These are phyloP conservation scores for Litsea cubeba DNA, from an alignment of 164 flowering plant genomes.

Conservation along the genomic window DNA sequence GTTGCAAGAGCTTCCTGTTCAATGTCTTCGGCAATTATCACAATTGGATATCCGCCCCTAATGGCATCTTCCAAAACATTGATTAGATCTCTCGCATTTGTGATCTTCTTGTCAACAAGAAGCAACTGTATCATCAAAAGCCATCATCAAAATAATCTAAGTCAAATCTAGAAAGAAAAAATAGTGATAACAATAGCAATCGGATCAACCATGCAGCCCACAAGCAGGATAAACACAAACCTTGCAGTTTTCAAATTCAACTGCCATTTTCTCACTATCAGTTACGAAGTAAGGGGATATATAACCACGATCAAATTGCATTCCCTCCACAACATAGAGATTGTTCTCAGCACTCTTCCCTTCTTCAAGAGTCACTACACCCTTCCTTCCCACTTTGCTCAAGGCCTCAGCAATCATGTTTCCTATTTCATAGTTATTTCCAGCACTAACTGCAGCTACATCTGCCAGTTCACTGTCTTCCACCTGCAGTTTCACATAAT, in stretches of 20 bases:
- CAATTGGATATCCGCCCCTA: conserved; percentile 70
- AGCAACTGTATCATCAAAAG: conserved; percentile 54
- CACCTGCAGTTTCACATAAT: conserved; percentile 40
- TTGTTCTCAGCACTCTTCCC: conserved; percentile 93
- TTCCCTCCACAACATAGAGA: conserved; percentile 92
- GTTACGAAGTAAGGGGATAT: conserved; percentile 96
- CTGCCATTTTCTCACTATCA: conserved; percentile 90
- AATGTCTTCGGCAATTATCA: conserved; percentile 92
- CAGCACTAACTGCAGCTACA: conserved; percentile 99
- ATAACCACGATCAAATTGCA: conserved; percentile 98
- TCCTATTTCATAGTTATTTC: conserved; percentile 90
- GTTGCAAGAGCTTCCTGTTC: conserved; percentile 99
- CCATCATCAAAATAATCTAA: not conserved
- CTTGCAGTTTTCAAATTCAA: conserved; percentile 95
- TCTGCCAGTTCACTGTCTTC: conserved; percentile 98
- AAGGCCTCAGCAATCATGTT: conserved; percentile 96
- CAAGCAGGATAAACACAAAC: conserved; percentile 21
- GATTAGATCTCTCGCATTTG: conserved; percentile 89
- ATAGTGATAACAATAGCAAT: not conserved
- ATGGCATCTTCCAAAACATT: conserved; percentile 85
- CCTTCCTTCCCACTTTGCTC: conserved; percentile 92
- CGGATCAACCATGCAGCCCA: not conserved
- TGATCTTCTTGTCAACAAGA: conserved; percentile 92
- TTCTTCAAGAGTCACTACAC: conserved; percentile 98
- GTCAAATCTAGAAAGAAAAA: not conserved